Base-by-base conservation (phyloP, 2,329 filamentous ascomycete genomes). In the Clarireedia paspali region DNA sequence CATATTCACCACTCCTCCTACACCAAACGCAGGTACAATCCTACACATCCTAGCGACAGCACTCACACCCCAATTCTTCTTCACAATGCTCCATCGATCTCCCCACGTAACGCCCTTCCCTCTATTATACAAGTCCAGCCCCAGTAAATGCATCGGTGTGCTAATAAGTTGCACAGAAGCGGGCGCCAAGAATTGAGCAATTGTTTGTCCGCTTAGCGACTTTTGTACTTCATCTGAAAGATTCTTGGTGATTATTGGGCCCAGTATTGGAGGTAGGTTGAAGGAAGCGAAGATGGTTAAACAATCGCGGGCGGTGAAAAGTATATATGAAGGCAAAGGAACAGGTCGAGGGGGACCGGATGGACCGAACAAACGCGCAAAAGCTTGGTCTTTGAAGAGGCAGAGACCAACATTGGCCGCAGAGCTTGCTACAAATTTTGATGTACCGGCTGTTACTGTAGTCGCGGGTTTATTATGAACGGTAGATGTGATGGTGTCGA, bases 241-340 rank as follows among this genome's bases (percentile, higher is more conserved):
- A 27, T 76, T 74, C 17, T 78, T 72, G 14, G 78, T 81, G 20
- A 96, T 74, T 5, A 75, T 71, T 0, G 90, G 89, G 0, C 88
- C 89, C 9, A 96, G 76, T 2, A 94, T 67, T 0, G 89, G 82
- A 0, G 92, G 92, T 2, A 96, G 75, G 69, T 96, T 96, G 79
- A 96, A 97, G 12, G 84, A 89, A 4, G 90, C 90, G 70, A 95
- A 95, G 65, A 96, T 91, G 51, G 91, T 96, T 59, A 95, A 74
- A 72, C 86, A 89, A 73, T 96, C 91, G 64, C 91, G 84, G 55
- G 87, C 68, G 3, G 88, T 84, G 75, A 96, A 96, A 56, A 96
- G 81, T 0, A 78, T 75, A 72, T 91, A 94, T 7, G 85, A 88
- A 1, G 86, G 76, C 34, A 83, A 72, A 0, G 88, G 84, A 0